Conservation (phyloP, 1,284 basidiomycete species). For the Malassezia arunalokei region DNA sequence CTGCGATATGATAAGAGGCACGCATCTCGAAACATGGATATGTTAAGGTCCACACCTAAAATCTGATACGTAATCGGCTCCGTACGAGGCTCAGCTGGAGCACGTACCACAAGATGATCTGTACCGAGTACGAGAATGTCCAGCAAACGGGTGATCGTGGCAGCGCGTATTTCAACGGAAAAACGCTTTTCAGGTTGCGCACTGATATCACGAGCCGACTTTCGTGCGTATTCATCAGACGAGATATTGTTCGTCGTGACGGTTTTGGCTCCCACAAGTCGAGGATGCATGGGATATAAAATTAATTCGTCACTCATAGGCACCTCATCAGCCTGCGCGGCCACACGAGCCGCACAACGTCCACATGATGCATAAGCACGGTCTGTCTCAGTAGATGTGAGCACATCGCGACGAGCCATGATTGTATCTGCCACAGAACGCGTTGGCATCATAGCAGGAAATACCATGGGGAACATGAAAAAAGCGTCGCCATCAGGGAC, state of each 20-base stretch:
- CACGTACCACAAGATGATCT: conserved; percentile 23
- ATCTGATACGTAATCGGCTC: conserved; percentile 13
- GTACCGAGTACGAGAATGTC: conserved; percentile 42
- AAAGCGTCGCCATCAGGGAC: not conserved
- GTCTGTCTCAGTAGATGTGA: not conserved
- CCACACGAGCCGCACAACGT: not conserved
- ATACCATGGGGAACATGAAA: not conserved
- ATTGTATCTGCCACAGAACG: not conserved
- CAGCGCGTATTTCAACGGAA: conserved; percentile 18
- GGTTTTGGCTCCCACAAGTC: not conserved
- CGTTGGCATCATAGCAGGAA: conserved; percentile 3
- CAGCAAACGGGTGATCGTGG: conserved; percentile 28
- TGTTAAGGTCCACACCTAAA: conserved; percentile 28
- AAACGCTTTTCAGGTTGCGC: not conserved
- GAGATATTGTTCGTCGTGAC: not conserved
- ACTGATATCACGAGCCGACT: not conserved
- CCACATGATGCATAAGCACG: not conserved
- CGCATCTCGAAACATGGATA: conserved; percentile 25
- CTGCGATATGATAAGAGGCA: conserved; percentile 36
- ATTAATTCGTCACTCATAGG: conserved; percentile 1
- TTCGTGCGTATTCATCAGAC: not conserved
- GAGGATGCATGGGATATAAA: conserved; percentile 1
- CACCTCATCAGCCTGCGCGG: not conserved
- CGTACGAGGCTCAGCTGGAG: conserved; percentile 9
- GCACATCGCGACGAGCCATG: not conserved